Conservation (phyloP, 805 yeast species). For the Yarrowia sp. region DNA sequence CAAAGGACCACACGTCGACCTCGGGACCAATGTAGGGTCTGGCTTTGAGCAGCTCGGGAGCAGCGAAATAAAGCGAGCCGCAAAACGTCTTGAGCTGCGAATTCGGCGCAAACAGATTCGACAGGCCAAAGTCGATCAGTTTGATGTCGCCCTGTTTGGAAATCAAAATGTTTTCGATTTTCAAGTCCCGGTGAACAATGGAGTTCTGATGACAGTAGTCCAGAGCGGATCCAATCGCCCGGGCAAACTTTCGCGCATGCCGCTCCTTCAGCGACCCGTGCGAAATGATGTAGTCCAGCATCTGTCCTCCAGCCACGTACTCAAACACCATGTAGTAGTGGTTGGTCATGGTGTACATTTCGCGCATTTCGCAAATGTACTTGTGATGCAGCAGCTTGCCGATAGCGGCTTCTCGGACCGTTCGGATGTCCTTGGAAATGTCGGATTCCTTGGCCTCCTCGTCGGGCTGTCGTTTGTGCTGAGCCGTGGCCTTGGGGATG, state of each 20-base stretch:
- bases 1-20: slow-evolving; percentile 98
- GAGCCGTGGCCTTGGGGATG: slow-evolving; percentile 85
- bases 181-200: slow-evolving; percentile 95
- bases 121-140: slow-evolving; percentile 94
- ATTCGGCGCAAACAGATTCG: slow-evolving; percentile 79
- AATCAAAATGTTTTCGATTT: slow-evolving; percentile 95
- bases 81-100: slow-evolving; percentile 88
- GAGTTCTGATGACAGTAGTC: slow-evolving; percentile 93
- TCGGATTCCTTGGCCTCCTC: slow-evolving; percentile 62
- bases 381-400: slow-evolving; percentile 92
- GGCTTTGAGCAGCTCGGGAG: slow-evolving; percentile 94
- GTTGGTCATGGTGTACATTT: slow-evolving; percentile 94
- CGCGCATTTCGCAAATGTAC: slow-evolving; percentile 87
- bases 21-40: slow-evolving; percentile 95
- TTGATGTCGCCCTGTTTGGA: slow-evolving; percentile 92
- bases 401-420: slow-evolving; percentile 92
- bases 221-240: slow-evolving; percentile 92
- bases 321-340: slow-evolving; percentile 97
- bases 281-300: slow-evolving; percentile 94
- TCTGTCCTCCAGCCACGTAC: slow-evolving; percentile 95
- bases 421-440: slow-evolving; percentile 86
- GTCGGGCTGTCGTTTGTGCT: slow-evolving; percentile 56
- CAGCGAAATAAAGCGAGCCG: slow-evolving; percentile 97
- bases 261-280: slow-evolving; percentile 94
- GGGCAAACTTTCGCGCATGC: slow-evolving; percentile 91